A percentile compares a stretch with the other conserved stretches of the same genome.
phyloP scores from a whole-genome alignment of 1,139 yeast species.

The Williopsis jadinii region DNA sequence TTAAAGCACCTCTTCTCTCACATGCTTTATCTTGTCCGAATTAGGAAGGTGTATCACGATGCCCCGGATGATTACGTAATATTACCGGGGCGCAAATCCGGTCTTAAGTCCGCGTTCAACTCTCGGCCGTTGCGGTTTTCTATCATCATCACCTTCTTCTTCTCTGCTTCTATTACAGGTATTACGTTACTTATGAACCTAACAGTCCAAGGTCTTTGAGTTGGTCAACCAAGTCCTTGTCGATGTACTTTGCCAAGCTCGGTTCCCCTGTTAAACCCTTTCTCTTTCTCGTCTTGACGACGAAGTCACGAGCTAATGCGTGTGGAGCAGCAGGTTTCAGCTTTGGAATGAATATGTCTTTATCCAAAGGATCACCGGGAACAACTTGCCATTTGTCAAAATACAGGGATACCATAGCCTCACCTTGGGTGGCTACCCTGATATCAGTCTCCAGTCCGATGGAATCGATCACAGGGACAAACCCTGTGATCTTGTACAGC shows the following conservation, averaged over 20 bases:
- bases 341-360: constrained; percentile 52
- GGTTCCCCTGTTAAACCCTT: constrained; percentile 86
- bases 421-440: constrained; percentile 70
- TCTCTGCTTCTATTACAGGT: too few species aligned
- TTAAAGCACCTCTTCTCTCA: too few species aligned
- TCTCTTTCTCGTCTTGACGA: constrained; percentile 79
- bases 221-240: constrained; percentile 46
- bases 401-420: constrained; percentile 60
- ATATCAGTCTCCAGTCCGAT: constrained; percentile 85
- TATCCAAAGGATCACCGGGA: constrained; percentile 89
- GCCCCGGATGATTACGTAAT: background rate
- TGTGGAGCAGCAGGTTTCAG: constrained; percentile 67
- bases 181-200: too few species aligned
- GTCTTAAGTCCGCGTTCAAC: background rate
- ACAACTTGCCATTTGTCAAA: constrained; percentile 72
- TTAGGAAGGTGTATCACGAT: constrained; percentile 1
- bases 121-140: too few species aligned
- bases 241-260: constrained; percentile 62
- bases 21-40: background rate
- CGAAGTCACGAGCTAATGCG: constrained; percentile 81
- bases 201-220: constrained; percentile 40
- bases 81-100: background rate
- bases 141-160: too few species aligned
- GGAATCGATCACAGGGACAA: constrained; percentile 83
- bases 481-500: constrained; percentile 53